phyloP scores from a whole-genome alignment of 352 stramenopile genomes.

The Globisporangium ultimum region DNA sequence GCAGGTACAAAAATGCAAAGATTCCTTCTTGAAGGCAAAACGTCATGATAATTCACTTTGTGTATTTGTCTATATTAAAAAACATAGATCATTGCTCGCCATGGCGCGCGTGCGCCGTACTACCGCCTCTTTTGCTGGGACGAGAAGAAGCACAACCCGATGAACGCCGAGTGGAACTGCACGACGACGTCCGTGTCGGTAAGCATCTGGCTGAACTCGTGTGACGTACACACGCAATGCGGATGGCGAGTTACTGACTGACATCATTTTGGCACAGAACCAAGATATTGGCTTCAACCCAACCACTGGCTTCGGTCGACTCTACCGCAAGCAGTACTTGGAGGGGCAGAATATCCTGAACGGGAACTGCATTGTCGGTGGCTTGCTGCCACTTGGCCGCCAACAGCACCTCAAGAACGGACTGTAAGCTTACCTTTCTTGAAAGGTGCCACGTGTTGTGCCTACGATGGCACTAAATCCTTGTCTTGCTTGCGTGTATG shows the following conservation, averaged over 20 bases:
- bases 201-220: slow-evolving; percentile 4
- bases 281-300: slow-evolving; percentile 61
- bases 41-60: neutral
- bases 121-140: slow-evolving; percentile 80
- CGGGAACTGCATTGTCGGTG: slow-evolving; percentile 70
- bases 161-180: slow-evolving; percentile 76
- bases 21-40: too few relatives aligned
- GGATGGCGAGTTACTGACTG: slow-evolving; percentile 3
- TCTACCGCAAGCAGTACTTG: slow-evolving; percentile 82
- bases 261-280: slow-evolving; percentile 29
- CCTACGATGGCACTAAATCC: neutral
- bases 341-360: slow-evolving; percentile 72
- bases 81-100: slow-evolving; percentile 59
- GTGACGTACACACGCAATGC: too few relatives aligned
- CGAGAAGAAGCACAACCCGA: slow-evolving; percentile 53
- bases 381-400: slow-evolving; percentile 66
- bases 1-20: slow-evolving; percentile 36
- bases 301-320: slow-evolving; percentile 53
- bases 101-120: slow-evolving; percentile 76
- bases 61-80: neutral
- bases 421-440: slow-evolving; percentile 23
- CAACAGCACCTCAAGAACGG: slow-evolving; percentile 79
- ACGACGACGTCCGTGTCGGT: slow-evolving; percentile 70
- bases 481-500: neutral
- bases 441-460: neutral